phyloP scores from a whole-genome alignment of 306 rosid genomes.

The Dryas octopetala region DNA sequence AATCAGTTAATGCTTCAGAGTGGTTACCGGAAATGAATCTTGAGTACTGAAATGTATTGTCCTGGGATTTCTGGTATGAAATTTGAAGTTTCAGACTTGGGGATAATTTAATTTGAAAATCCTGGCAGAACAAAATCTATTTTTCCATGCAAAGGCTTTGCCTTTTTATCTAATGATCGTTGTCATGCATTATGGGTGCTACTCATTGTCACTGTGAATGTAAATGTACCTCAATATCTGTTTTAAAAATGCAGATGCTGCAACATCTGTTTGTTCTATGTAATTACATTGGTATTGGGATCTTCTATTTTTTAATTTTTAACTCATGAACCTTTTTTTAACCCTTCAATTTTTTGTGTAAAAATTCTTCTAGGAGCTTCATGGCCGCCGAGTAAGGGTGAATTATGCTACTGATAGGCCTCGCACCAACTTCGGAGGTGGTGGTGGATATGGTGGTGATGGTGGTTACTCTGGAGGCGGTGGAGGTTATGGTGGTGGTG shows the following conservation, averaged over 20 bases:
- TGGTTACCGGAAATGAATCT: background rate
- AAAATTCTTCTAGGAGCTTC: slow-evolving; percentile 61
- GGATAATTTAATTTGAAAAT: background rate
- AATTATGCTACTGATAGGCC: slow-evolving; percentile 79
- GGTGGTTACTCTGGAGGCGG: slow-evolving; percentile 43
- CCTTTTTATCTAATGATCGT: background rate
- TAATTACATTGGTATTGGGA: too few species aligned
- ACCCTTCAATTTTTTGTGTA: slow-evolving; percentile 2
- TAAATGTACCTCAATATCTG: background rate
- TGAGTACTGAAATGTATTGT: too few species aligned
- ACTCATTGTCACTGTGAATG: too few species aligned
- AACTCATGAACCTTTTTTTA: background rate
- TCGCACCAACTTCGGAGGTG: slow-evolving; percentile 37
- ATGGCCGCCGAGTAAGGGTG: slow-evolving; percentile 78
- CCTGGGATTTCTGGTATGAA: background rate
- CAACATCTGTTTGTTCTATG: too few species aligned
- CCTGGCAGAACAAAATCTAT: background rate
- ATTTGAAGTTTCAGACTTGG: background rate
- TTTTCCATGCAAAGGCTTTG: background rate
- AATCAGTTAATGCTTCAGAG: background rate
- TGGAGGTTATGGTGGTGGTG: slow-evolving; percentile 35
- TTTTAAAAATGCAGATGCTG: background rate
- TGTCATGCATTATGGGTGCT: too few species aligned
- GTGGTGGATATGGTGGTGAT: slow-evolving; percentile 23
- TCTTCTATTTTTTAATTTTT: background rate